Evolutionary conservation across 768 basidiomycete species (phyloP).

Genomic region (Tulasnella sp.): DNA sequence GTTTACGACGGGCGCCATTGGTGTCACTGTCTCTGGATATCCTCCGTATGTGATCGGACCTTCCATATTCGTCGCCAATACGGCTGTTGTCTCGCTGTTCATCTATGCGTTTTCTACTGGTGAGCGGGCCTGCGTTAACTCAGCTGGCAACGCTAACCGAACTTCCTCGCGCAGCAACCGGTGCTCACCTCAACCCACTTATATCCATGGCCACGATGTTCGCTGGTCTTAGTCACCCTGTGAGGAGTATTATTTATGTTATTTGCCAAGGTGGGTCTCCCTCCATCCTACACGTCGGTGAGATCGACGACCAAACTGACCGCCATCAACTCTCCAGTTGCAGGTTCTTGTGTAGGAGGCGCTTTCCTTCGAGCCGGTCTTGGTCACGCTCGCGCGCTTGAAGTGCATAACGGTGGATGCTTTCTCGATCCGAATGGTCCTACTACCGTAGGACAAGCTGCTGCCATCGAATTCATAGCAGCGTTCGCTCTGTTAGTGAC

Average conservation of each 20-base stretch:
- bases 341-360: constrained; percentile 18
- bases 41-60: constrained; percentile 14
- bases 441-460: constrained; percentile 17
- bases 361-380: constrained; percentile 19
- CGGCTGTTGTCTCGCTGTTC: constrained; percentile 18
- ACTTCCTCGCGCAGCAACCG: neutral
- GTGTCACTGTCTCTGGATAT: constrained; percentile 18
- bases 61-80: constrained; percentile 12
- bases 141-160: neutral
- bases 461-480: constrained; percentile 22
- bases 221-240: constrained; percentile 17
- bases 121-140: neutral
- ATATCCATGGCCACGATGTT: constrained; percentile 23
- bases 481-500: constrained; percentile 12
- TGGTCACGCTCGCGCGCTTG: neutral
- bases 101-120: constrained; percentile 21
- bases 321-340: neutral
- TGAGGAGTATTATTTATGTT: constrained; percentile 21
- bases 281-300: neutral
- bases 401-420: constrained; percentile 23
- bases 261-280: constrained; percentile 6
- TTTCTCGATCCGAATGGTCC: constrained; percentile 24
- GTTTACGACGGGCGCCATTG: constrained; percentile 18
- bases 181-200: constrained; percentile 19
- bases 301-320: neutral